Evolutionary conservation across 345 rosid species (phyloP).

Genomic region (Gossypium arboreum): DNA sequence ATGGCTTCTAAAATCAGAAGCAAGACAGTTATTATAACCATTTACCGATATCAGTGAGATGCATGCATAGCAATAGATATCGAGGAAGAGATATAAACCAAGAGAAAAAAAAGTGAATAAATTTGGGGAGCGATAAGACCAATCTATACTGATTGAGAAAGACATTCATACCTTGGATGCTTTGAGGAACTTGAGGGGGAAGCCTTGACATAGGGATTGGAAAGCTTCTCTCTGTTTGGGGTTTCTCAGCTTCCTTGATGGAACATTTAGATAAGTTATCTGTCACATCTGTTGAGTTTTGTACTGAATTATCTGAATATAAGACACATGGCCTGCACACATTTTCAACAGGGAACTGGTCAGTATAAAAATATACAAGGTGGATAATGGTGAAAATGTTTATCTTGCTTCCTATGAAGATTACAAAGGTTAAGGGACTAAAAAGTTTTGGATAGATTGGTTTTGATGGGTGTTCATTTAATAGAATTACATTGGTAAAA

Average conservation of each 20-base stretch:
- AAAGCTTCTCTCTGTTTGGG: slow-evolving; percentile 51
- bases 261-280: slow-evolving; percentile 80
- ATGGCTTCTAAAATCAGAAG: not conserved
- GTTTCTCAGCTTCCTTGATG: slow-evolving; percentile 68
- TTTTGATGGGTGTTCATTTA: not conserved
- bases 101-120: not conserved
- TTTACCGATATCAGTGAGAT: not conserved
- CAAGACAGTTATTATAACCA: not conserved
- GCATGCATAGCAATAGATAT: not conserved
- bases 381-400: not conserved
- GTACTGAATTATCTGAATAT: slow-evolving; percentile 62
- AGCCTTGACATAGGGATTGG: slow-evolving; percentile 68
- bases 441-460: not conserved
- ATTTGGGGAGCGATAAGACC: not conserved
- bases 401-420: not conserved
- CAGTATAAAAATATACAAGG: not conserved
- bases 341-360: slow-evolving; percentile 12
- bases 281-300: slow-evolving; percentile 52
- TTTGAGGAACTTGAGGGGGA: slow-evolving; percentile 80
- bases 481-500: not conserved
- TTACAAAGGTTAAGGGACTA: not conserved
- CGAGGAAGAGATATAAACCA: not conserved
- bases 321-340: slow-evolving; percentile 72
- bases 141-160: not conserved
- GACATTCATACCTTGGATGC: slow-evolving; percentile 43